phyloP scores from a whole-genome alignment of 345 rosid genomes.

The Pugionium dolabratum region DNA sequence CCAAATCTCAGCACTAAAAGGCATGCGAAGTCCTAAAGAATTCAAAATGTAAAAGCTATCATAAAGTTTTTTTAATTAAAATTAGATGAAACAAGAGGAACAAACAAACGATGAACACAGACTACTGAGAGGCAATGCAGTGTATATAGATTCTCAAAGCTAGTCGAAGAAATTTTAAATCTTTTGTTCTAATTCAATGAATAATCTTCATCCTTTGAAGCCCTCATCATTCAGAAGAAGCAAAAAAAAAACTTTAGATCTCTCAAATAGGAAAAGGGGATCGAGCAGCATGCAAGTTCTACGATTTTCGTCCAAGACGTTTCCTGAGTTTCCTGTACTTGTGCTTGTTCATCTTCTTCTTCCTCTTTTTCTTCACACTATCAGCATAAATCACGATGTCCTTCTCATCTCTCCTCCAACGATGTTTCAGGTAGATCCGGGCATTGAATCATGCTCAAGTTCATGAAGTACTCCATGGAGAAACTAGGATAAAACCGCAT shows the following conservation, averaged over 20 bases:
- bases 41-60: neutral
- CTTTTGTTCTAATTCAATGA: neutral
- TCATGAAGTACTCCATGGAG: constrained; percentile 42
- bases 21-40: neutral
- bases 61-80: neutral
- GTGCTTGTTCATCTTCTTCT: constrained; percentile 96
- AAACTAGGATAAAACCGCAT: constrained; percentile 47
- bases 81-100: neutral
- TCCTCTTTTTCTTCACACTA: constrained; percentile 94
- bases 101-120: constrained; percentile 22
- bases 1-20: neutral
- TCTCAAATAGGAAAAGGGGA: constrained; percentile 27
- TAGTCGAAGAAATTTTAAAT: constrained; percentile 1
- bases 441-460: constrained; percentile 18
- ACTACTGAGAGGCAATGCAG: neutral
- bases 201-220: neutral
- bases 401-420: constrained; percentile 21
- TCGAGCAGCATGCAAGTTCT: constrained; percentile 8
- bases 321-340: constrained; percentile 79
- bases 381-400: constrained; percentile 56
- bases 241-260: neutral
- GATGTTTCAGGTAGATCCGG: constrained; percentile 28
- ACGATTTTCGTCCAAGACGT: constrained; percentile 56
- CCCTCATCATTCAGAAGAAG: neutral
- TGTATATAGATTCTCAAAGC: constrained; percentile 17